Evolutionary conservation across 1,284 basidiomycete genomes (phyloP).

Genomic region (Singerocomus rubriflavus): DNA sequence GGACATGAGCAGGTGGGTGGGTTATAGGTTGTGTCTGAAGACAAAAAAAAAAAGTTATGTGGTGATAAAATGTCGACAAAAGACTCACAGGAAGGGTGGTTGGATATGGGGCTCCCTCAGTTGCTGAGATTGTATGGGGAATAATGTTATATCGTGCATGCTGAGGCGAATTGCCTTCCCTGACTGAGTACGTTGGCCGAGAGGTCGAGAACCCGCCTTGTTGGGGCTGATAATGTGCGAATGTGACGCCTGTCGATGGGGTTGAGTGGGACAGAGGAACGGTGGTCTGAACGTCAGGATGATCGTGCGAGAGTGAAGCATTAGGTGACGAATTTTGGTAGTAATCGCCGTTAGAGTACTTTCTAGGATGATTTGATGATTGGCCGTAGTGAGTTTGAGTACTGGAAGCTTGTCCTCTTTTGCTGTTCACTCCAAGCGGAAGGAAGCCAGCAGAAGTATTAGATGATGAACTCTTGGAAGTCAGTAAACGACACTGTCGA

Average conservation of each 20-base stretch:
- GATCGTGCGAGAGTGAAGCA: conserved; percentile 25
- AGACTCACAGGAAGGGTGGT: conserved; percentile 25
- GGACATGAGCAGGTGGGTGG: conserved; percentile 16
- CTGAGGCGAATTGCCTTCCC: conserved; percentile 23
- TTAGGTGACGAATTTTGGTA: conserved; percentile 16
- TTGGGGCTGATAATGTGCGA: conserved; percentile 35
- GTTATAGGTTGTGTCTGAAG: conserved; percentile 19
- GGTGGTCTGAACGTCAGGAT: conserved; percentile 18
- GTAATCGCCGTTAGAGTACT: conserved; percentile 16
- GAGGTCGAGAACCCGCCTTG: conserved; percentile 36
- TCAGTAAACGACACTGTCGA: conserved; percentile 40
- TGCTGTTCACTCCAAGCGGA: conserved; percentile 8
- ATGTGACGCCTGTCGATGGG: conserved; percentile 28
- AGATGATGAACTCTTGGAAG: conserved; percentile 12
- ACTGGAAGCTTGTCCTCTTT: conserved; percentile 11
- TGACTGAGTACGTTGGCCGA: conserved; percentile 29
- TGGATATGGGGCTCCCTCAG: conserved; percentile 25
- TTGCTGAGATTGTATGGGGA: conserved; percentile 17
- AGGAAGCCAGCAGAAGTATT: conserved; percentile 9
- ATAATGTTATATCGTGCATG: conserved; percentile 20
- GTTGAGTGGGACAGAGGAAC: conserved; percentile 18
- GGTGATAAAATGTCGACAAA: not conserved
- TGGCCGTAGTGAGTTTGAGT: conserved; percentile 13
- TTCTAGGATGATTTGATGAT: conserved; percentile 16
- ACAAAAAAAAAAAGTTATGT: not conserved